Evolutionary conservation across 345 rosid genomes (phyloP), one percentile per base, ranked within the genome.

Genomic region (Bruguiera parviflora): DNA sequence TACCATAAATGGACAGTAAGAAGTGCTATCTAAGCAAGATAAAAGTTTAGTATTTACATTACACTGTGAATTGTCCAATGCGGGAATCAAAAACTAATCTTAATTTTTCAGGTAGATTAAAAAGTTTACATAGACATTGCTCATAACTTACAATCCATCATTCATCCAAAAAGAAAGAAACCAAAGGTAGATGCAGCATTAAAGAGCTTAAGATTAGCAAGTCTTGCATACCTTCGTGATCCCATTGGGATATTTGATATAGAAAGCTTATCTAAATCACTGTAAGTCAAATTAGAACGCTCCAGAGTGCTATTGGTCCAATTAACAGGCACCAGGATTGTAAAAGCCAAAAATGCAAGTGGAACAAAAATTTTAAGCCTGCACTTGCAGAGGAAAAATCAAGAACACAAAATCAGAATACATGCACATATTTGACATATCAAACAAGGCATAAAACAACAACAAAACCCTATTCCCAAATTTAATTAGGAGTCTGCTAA

Each of bases 351-450:
- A 49, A 82, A 64, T 39, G 97, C 86, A 66, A 94, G 78, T 9
- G 98, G 97, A 61, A 80, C 86, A 79, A 94, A 91, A 55, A 91
- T 85, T 79, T 91, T 94, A 39, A 94, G 84, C 89, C 97, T 91
- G 85, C 83, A 74, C 35, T 78, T 68, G 47, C 32, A 75, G 29
- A 52, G 43, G 52, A 35, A 66, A 67, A 39, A 63, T 3, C 49
- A 43, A 53, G 67, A 57, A 19, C n/a, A 7, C 16, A 56, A 52
- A 49, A 53, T 60, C 53, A 65, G 60, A 53, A 20, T 22, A 32
- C 53, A 19, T 57, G 52, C 5, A 58, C 28, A 58, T 10, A 53
- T 16, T 15, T 2, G 37, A 7, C 0, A 43, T 20, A 8, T 20
- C 56, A n/a, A 43, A 13, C 49, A 43, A 43, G 49, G 4, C 5